Evolutionary conservation across 306 rosid species (phyloP), one percentile per base, ranked within the genome.

Genomic region (Malus sylvestris): DNA sequence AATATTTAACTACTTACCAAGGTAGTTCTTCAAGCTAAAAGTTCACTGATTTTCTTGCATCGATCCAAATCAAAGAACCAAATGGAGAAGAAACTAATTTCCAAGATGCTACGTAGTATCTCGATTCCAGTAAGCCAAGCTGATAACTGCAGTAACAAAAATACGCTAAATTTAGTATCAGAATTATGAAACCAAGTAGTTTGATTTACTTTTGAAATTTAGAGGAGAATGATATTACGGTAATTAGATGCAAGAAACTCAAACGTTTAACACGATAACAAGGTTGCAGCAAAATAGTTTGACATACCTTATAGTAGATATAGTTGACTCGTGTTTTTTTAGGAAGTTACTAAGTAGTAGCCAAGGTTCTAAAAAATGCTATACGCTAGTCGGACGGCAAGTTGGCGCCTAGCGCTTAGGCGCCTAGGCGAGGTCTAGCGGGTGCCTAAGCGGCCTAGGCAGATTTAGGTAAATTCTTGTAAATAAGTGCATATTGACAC

Each of bases 331-430:
- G 40, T 35, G 8, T 6, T 35, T 46, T 46, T 46, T 46, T 46
- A 1, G 2, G 16, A 46, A 46, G 52, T 46, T 46, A 13, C 52
- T 46, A 46, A 46, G 38, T 33, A 33, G 7, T 33, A 33, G 38
- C 1, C 8, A 35, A 35, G 8, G 40, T 35, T 35, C 40, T 35
- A 35, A 35, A 6, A 35, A 35, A 6, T 0, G 8, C 0, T 1
- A 35, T 2, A 8, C 8, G 40, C 8, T 35, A 6, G 0, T 35
- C 2, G 2, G 8, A 0, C 2, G 8, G 40, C 2, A 0, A 8
- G 8, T 0, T 35, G 8, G 0, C 0, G 2, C 40, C 40, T 33
- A 33, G 8, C 7, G 5, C 35, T 1, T 33, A 33, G 0, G 6
- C 0, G 5, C 6, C 2, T 35, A 35, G 40, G 2, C 38, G 0